Percentiles rank a stretch among this genome's conserved stretches.
phyloP scores from a whole-genome alignment of 495 filamentous ascomycete genomes.

The Sabuloglossum arenarium region DNA sequence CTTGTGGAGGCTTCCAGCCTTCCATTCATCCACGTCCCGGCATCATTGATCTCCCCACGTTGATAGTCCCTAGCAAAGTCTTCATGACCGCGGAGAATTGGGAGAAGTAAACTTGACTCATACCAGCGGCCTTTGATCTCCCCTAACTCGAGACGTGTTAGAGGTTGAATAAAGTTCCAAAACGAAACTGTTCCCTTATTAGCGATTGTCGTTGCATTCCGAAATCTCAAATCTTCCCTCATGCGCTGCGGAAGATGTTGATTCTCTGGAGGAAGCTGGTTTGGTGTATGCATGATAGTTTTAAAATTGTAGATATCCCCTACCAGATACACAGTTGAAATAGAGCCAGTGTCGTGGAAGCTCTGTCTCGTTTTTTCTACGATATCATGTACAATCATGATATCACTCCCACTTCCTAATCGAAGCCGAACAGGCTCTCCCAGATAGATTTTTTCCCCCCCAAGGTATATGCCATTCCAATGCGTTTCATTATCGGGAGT shows the following conservation, averaged over 20 bases:
- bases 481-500: conserved; percentile 20
- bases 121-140: conserved; percentile 45
- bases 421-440: conserved; percentile 33
- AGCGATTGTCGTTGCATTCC: conserved; percentile 23
- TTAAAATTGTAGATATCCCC: conserved; percentile 29
- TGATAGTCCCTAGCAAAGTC: conserved; percentile 19
- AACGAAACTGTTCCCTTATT: conserved; percentile 17
- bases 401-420: conserved; percentile 21
- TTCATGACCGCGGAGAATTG: conserved; percentile 21
- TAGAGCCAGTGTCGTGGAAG: background rate
- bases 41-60: conserved; percentile 21
- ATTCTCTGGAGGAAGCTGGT: conserved; percentile 12
- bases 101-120: conserved; percentile 30
- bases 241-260: conserved; percentile 23
- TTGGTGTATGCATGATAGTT: conserved; percentile 14
- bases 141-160: conserved; percentile 18
- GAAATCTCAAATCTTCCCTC: conserved; percentile 22
- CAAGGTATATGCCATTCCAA: conserved; percentile 39
- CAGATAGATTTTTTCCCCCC: conserved; percentile 39
- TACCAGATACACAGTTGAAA: conserved; percentile 13
- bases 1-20: conserved; percentile 19
- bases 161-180: conserved; percentile 23
- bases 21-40: conserved; percentile 27
- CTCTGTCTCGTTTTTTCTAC: conserved; percentile 15
- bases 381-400: conserved; percentile 28